Conservation (phyloP, 208 protist genomes). For the Crithidia expoeki region DNA sequence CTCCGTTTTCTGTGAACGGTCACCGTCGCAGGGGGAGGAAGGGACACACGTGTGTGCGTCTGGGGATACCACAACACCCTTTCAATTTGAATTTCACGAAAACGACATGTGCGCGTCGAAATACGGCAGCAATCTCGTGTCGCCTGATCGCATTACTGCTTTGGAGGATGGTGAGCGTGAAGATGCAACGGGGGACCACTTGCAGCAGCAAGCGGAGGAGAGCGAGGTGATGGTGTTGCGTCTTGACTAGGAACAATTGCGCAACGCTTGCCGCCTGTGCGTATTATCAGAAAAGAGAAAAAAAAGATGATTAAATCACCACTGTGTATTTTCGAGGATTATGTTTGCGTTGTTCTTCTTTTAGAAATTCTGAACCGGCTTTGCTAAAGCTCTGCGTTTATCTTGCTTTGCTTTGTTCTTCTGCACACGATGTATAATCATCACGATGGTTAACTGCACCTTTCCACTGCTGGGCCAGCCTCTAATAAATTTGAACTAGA, state of each 20-base stretch:
- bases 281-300: no score
- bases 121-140: slow-evolving; percentile 6
- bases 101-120: not conserved
- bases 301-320: no score
- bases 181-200: not conserved
- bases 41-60: not conserved
- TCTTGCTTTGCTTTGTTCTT: no score
- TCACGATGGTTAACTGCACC: no score
- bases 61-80: not conserved
- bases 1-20: slow-evolving; percentile 4
- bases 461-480: no score
- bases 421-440: no score
- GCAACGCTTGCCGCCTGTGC: no score
- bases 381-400: no score
- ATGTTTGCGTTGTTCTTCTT: no score
- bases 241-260: not conserved
- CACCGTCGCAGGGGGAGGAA: not conserved
- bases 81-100: not conserved
- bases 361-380: no score
- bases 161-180: not conserved
- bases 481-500: no score
- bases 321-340: no score
- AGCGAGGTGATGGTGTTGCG: slow-evolving; percentile 30
- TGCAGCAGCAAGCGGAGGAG: not conserved
- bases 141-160: not conserved